Evolutionary conservation across 192 early-diverging fungal species (phyloP), one percentile per base, ranked within the genome.

Genomic region (Coemansia sp.): DNA sequence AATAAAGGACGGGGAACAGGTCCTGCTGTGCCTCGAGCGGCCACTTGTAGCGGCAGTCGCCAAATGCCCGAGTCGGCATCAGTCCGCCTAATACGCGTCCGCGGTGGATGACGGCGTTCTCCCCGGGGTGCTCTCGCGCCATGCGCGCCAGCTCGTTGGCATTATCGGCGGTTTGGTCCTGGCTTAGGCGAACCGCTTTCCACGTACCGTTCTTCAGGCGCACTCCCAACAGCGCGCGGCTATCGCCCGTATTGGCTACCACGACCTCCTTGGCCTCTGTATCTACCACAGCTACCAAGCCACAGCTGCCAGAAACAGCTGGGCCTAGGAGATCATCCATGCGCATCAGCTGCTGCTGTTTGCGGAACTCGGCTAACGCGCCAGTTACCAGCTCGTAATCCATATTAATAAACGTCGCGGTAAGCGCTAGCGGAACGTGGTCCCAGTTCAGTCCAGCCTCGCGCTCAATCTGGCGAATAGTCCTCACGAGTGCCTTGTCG

Each of bases 1-100:
- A 36, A 37, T 68, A 48, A 8, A 68, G 42, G 11, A 45, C 13
- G 17, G 67, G 67, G 41, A 68, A 36, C 54, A 57, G 17, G 19
- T 63, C 45, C 51, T 89, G 84, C 64, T 85, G 79, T 50, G 75
- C 53, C 66, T 83, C 71, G 6, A 63, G 19, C 40, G 87, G 62
- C 89, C 90, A 88, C 76, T 91, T 88, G 76, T 87, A 91, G 19
- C 69, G 72, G 54, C 75, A 84, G 70, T 90, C 88, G 2, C 90
- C 90, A 75, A 89, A 90, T 8, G 83, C 79, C 24, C 81, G 67
- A 16, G 78, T 84, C 40, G 77, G 73, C 59, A 77, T 77, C 68
- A 77, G 42, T 5, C 62, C 46, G 35, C 86, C 88, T 40, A 87
- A 71, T 14, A 93, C 81, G 40, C 92, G 69, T 40, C 89, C 85